Percentiles rank a stretch among this genome's conserved stretches.
These are phyloP conservation scores for Saturnispora diversa DNA, from an alignment of 805 yeast genomes.

Conservation along the genomic window DNA sequence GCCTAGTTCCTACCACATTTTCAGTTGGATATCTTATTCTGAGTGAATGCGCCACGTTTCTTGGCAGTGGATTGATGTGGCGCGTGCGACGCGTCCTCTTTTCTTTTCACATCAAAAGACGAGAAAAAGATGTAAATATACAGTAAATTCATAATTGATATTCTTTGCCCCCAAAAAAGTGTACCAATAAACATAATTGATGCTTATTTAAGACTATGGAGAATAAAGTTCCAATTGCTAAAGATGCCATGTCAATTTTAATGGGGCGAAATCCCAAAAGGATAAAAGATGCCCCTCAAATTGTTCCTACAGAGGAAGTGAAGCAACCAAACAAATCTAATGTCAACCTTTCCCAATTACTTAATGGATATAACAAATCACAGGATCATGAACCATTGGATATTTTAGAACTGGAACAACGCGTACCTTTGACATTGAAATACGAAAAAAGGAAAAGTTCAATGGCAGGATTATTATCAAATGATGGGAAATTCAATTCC, in stretches of 20 bases:
- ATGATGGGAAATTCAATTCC: neutral
- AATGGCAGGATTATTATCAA: neutral
- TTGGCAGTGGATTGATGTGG: no score
- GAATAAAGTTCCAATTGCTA: neutral
- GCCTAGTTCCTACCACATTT: no score
- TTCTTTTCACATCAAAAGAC: no score
- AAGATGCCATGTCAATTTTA: constrained; percentile 9
- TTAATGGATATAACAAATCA: constrained; percentile 3
- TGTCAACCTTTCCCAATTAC: neutral
- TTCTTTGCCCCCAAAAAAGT: no score
- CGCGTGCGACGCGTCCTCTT: no score
- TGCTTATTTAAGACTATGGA: neutral
- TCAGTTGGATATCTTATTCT: no score
- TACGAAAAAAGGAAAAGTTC: neutral
- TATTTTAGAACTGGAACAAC: neutral
- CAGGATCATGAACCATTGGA: neutral
- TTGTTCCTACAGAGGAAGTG: no score
- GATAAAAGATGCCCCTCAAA: neutral
- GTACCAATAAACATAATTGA: neutral
- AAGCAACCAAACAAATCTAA: neutral
- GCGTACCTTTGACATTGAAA: neutral
- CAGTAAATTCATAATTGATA: no score
- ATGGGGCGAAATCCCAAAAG: constrained; percentile 1
- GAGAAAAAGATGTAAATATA: no score
- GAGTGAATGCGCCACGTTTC: no score